Percentiles rank a stretch among this genome's conserved stretches.
These are phyloP conservation scores for Floccularia luteovirens DNA, from an alignment of 768 basidiomycete genomes.

Conservation along the genomic window DNA sequence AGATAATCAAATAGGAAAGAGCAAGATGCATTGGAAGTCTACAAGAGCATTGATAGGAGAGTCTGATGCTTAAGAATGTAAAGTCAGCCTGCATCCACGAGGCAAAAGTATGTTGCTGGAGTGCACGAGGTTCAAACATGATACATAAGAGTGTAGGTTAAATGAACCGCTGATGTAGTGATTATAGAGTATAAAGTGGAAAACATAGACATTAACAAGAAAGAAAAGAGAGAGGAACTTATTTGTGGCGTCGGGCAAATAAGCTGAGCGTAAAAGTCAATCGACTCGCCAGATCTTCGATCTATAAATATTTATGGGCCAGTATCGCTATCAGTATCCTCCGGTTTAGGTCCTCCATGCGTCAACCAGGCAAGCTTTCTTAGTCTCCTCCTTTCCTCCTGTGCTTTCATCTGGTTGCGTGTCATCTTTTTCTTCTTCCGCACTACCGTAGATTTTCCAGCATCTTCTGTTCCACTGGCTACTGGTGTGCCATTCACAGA, in stretches of 20 bases:
- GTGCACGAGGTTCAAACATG: no score
- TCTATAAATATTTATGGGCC: conserved; percentile 1
- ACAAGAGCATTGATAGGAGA: no score
- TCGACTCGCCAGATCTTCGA: conserved; percentile 1
- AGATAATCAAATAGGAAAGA: conserved; percentile 8
- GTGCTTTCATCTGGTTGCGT: conserved; percentile 84
- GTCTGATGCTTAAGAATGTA: neutral
- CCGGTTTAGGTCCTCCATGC: conserved; percentile 75
- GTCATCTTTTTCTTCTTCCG: conserved; percentile 87
- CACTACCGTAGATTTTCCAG: conserved; percentile 22
- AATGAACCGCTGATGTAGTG: no score
- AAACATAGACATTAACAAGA: no score
- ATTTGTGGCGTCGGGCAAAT: conserved; percentile 7
- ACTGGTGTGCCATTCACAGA: conserved; percentile 72
- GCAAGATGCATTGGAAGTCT: neutral
- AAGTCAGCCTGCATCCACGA: conserved; percentile 4
- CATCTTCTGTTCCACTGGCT: conserved; percentile 70
- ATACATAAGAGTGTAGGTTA: no score
- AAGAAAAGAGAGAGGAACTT: neutral
- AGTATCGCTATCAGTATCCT: conserved; percentile 69
- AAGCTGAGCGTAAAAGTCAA: conserved; percentile 4
- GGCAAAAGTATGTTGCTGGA: no score
- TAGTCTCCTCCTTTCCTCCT: conserved; percentile 76
- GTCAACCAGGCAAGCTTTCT: conserved; percentile 81
- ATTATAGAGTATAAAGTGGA: no score